A percentile compares a stretch with the other conserved stretches of the same genome.
phyloP scores from a whole-genome alignment of 495 filamentous ascomycete genomes.

The Aspergillus carlsbadensis region DNA sequence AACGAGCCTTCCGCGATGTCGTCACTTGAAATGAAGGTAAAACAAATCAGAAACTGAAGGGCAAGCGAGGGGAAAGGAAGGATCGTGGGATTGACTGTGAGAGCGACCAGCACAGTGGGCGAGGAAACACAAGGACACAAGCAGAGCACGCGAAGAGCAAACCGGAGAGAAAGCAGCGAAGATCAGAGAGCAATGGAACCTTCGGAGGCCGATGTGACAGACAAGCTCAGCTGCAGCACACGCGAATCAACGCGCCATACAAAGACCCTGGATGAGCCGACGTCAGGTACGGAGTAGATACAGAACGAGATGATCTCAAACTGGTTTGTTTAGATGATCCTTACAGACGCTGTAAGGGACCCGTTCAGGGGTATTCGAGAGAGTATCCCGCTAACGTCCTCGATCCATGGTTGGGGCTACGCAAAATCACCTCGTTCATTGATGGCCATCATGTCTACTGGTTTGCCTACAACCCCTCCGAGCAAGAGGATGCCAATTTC shows the following conservation, averaged over 20 bases:
- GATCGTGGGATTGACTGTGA: background rate
- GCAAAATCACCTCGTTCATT: too few relatives aligned
- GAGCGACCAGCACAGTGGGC: constrained; percentile 1
- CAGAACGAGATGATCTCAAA: constrained; percentile 3
- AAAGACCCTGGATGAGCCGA: background rate
- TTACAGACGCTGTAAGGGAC: constrained; percentile 10
- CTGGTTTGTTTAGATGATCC: constrained; percentile 2
- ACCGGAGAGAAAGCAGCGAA: background rate
- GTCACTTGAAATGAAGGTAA: background rate
- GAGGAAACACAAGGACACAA: background rate
- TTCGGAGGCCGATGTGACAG: background rate
- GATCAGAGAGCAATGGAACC: background rate
- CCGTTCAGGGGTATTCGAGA: constrained; percentile 1
- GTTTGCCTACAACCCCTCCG: too few relatives aligned
- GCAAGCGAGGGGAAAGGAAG: background rate
- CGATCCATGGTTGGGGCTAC: constrained; percentile 5
- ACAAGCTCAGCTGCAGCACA: background rate
- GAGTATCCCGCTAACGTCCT: background rate
- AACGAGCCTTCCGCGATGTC: background rate
- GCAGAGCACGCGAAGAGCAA: too few relatives aligned
- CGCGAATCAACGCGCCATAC: background rate
- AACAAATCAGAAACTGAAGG: background rate
- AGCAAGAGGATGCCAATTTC: background rate
- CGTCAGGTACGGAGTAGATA: background rate
- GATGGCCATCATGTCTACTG: too few relatives aligned